A percentile compares a stretch with the other conserved stretches of the same genome.
Conservation (phyloP, 768 basidiomycete species). For the Calocera viscosa region DNA sequence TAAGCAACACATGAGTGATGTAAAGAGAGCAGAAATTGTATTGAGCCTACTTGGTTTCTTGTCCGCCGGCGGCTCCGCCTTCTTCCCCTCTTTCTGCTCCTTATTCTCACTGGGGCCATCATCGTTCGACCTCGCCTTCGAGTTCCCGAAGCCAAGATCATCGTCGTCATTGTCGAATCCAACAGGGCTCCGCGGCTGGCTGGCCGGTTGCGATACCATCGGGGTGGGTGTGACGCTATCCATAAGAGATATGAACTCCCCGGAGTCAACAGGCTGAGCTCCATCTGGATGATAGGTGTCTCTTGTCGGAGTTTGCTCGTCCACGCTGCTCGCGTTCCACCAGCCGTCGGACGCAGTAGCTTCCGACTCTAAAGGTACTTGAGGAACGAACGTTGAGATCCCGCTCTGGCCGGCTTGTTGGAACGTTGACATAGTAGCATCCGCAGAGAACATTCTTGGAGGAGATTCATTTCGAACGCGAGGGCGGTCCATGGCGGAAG, state of each 20-base stretch:
- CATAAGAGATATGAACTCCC: constrained; percentile 77
- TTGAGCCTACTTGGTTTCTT: constrained; percentile 17
- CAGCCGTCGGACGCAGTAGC: constrained; percentile 37
- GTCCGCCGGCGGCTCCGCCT: constrained; percentile 13
- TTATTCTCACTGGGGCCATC: constrained; percentile 23
- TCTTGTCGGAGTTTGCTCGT: constrained; percentile 51
- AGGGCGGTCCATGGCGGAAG: constrained; percentile 65
- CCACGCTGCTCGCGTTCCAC: constrained; percentile 44
- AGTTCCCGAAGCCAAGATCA: constrained; percentile 84
- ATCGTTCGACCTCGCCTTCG: constrained; percentile 31
- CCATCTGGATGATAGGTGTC: constrained; percentile 46
- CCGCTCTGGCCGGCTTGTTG: constrained; percentile 12
- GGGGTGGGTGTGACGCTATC: constrained; percentile 41
- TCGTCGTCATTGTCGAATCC: constrained; percentile 55
- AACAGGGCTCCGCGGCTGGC: constrained; percentile 20
- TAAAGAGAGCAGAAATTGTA: constrained; percentile 9
- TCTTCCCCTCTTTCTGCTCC: constrained; percentile 23
- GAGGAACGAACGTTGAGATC: constrained; percentile 20
- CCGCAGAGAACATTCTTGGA: constrained; percentile 43
- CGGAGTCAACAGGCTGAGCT: constrained; percentile 32
- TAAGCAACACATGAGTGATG: constrained; percentile 11
- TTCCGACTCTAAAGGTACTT: constrained; percentile 26
- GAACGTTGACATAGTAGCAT: constrained; percentile 42
- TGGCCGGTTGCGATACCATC: constrained; percentile 12
- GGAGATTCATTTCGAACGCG: constrained; percentile 28